phyloP scores from a whole-genome alignment of 495 filamentous ascomycete genomes.

The Podospora pseudopauciseta region DNA sequence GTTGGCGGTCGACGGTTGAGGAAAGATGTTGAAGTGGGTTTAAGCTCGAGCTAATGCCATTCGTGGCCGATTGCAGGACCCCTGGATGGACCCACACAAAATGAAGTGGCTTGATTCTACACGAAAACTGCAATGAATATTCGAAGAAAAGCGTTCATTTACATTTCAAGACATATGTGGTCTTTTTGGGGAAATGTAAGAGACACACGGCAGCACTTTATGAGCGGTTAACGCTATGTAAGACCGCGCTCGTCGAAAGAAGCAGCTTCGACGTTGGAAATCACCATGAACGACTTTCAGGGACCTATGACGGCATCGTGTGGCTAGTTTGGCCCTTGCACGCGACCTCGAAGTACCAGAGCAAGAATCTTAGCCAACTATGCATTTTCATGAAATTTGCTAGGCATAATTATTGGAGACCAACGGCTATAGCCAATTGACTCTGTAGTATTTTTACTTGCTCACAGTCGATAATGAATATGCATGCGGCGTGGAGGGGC shows the following conservation, averaged over 20 bases:
- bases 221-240: too few species aligned
- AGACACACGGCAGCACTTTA: not conserved
- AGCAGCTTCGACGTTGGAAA: not conserved
- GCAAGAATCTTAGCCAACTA: not conserved
- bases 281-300: not conserved
- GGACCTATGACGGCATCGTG: not conserved
- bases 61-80: conserved; percentile 8
- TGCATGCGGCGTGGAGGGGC: not conserved
- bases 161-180: not conserved
- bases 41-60: conserved; percentile 5
- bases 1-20: conserved; percentile 8
- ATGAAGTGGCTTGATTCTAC: not conserved
- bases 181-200: not conserved
- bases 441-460: not conserved
- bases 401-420: too few species aligned
- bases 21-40: conserved; percentile 4
- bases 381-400: not conserved
- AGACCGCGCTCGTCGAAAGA: not conserved
- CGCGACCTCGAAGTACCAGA: not conserved
- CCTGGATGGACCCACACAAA: not conserved
- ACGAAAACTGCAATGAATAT: not conserved
- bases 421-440: too few species aligned
- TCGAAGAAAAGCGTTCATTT: not conserved
- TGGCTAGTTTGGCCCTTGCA: not conserved
- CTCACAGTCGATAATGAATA: not conserved